phyloP scores from a whole-genome alignment of 768 basidiomycete species.

The Collybiopsis confluens region DNA sequence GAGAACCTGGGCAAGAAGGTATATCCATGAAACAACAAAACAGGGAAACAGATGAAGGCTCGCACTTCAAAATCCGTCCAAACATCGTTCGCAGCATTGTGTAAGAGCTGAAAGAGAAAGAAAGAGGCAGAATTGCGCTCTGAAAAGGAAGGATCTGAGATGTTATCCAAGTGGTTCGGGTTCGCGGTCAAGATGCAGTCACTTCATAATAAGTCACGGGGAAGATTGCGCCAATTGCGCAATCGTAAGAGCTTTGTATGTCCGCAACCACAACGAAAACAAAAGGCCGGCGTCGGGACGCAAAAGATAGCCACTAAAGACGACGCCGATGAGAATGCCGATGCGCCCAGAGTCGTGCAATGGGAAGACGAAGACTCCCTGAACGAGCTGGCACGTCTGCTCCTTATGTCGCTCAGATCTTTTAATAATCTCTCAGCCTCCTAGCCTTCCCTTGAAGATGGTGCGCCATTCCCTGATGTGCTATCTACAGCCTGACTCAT shows the following conservation, averaged over 20 bases:
- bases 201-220: too few relatives aligned
- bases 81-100: slow-evolving; percentile 56
- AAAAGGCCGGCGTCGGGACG: too few relatives aligned
- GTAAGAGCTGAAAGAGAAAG: slow-evolving; percentile 10
- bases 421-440: too few relatives aligned
- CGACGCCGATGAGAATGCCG: slow-evolving; percentile 37
- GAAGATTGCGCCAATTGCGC: too few relatives aligned
- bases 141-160: not conserved
- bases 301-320: slow-evolving; percentile 3
- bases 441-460: slow-evolving; percentile 13
- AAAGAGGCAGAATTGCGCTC: not conserved
- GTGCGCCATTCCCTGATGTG: not conserved
- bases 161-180: not conserved
- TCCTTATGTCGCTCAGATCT: too few relatives aligned
- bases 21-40: slow-evolving; percentile 8
- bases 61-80: slow-evolving; percentile 78
- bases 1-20: slow-evolving; percentile 43
- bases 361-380: slow-evolving; percentile 54
- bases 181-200: not conserved
- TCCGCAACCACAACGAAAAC: not conserved
- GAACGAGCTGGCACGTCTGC: slow-evolving; percentile 27
- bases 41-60: slow-evolving; percentile 8
- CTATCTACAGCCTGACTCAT: not conserved
- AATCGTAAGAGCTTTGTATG: not conserved
- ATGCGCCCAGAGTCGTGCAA: slow-evolving; percentile 55